phyloP scores from a whole-genome alignment of 2,329 filamentous ascomycete species.

The Lachnellula occidentalis region DNA sequence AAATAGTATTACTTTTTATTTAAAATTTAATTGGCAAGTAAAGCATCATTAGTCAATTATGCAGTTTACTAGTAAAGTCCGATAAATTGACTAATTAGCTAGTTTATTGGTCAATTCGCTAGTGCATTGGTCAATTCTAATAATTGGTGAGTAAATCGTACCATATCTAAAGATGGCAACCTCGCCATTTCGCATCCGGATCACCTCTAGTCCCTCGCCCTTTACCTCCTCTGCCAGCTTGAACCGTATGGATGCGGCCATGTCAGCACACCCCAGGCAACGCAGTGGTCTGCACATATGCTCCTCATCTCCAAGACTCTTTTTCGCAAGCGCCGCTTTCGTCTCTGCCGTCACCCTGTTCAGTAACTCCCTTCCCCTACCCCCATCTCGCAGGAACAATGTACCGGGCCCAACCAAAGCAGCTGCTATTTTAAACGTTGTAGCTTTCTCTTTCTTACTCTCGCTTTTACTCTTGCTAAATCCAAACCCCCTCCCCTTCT shows the following conservation, averaged over 20 bases:
- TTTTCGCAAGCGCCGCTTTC: too few species aligned
- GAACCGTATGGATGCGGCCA: neutral
- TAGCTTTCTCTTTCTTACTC: neutral
- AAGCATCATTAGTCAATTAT: too few species aligned
- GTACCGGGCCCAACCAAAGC: slow-evolving; percentile 5
- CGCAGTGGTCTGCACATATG: slow-evolving; percentile 3
- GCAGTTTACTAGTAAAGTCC: too few species aligned
- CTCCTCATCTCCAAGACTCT: neutral
- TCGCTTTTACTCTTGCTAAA: too few species aligned
- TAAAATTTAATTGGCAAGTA: too few species aligned
- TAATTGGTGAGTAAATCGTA: too few species aligned
- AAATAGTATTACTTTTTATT: too few species aligned
- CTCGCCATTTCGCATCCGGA: neutral
- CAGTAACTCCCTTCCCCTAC: neutral
- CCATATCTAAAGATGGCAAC: slow-evolving; percentile 4
- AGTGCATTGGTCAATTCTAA: too few species aligned
- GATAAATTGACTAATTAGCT: too few species aligned
- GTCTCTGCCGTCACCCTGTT: neutral
- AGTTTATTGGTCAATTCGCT: too few species aligned
- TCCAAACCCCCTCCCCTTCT: neutral
- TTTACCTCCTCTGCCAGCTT: slow-evolving; percentile 2
- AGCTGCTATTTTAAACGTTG: slow-evolving; percentile 1
- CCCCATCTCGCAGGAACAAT: slow-evolving; percentile 1
- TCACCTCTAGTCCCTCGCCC: neutral
- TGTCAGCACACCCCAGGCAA: slow-evolving; percentile 8